Percentiles rank a stretch among this genome's conserved stretches.
Evolutionary conservation across 805 yeast species (phyloP).

Genomic region (Danielia oregonensis): DNA sequence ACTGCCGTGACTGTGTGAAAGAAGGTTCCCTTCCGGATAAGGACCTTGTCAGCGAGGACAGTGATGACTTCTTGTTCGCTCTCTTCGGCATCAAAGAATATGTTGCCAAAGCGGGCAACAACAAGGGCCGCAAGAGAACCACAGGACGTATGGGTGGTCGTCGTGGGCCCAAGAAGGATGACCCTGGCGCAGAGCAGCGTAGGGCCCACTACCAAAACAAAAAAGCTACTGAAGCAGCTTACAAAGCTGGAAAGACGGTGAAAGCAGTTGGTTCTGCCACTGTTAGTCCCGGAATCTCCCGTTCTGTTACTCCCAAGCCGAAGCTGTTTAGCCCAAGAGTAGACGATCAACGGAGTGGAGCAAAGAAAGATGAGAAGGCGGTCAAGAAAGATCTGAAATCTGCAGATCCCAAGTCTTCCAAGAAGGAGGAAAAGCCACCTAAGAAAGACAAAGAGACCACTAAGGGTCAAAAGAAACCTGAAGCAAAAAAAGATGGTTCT

Average conservation of each 20-base stretch:
- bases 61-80: slow-evolving; percentile 44
- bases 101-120: slow-evolving; percentile 15
- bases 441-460: too few species aligned
- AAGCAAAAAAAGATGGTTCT: too few species aligned
- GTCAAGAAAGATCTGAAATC: background rate
- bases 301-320: slow-evolving; percentile 10
- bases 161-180: slow-evolving; percentile 17
- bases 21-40: slow-evolving; percentile 1
- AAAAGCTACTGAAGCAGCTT: slow-evolving; percentile 26
- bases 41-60: slow-evolving; percentile 42
- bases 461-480: too few species aligned
- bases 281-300: slow-evolving; percentile 9
- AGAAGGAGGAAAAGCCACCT: background rate
- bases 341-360: background rate
- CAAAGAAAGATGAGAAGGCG: background rate
- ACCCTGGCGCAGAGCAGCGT: slow-evolving; percentile 32
- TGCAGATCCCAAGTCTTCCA: background rate
- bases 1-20: slow-evolving; percentile 43
- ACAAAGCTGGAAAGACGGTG: slow-evolving; percentile 37
- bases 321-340: too few species aligned
- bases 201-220: slow-evolving; percentile 34
- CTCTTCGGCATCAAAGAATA: slow-evolving; percentile 47
- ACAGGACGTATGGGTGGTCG: slow-evolving; percentile 23
- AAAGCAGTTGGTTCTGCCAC: slow-evolving; percentile 34
- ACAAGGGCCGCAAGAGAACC: slow-evolving; percentile 29